These are phyloP conservation scores for Hypoxylon sp. DNA, from an alignment of 2,329 filamentous ascomycete species.

Conservation along the genomic window DNA sequence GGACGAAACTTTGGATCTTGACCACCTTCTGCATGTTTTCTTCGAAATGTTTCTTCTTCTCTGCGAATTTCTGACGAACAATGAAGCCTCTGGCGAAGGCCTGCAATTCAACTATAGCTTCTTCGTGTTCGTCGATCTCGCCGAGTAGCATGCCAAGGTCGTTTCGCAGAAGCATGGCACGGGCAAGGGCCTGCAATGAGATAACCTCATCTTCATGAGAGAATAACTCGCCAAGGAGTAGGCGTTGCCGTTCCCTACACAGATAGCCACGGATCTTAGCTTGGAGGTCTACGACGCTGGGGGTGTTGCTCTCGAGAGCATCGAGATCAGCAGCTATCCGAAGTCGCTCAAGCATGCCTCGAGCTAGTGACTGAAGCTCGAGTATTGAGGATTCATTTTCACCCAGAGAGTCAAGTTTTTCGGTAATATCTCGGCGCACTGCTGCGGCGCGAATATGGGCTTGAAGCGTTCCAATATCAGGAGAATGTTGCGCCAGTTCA, in stretches of 20 bases:
- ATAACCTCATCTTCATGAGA: slow-evolving; percentile 75
- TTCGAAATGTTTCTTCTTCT: slow-evolving; percentile 89
- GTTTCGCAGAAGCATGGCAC: slow-evolving; percentile 83
- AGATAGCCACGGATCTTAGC: slow-evolving; percentile 74
- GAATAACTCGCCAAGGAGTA: slow-evolving; percentile 76
- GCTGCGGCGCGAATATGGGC: slow-evolving; percentile 66
- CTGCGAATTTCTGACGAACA: slow-evolving; percentile 79
- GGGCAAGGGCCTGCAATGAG: slow-evolving; percentile 78
- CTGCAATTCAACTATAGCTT: slow-evolving; percentile 80
- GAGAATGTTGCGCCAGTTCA: slow-evolving; percentile 61
- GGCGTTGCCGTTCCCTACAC: slow-evolving; percentile 69
- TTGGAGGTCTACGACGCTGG: slow-evolving; percentile 73
- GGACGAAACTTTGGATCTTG: slow-evolving; percentile 97
- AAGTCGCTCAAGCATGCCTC: slow-evolving; percentile 71
- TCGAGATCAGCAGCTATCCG: slow-evolving; percentile 63
- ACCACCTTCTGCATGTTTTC: slow-evolving; percentile 99
- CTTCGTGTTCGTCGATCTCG: slow-evolving; percentile 86
- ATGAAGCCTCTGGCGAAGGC: slow-evolving; percentile 78
- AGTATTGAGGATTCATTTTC: slow-evolving; percentile 60
- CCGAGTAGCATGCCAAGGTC: slow-evolving; percentile 79
- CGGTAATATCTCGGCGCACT: slow-evolving; percentile 63
- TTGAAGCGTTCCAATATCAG: slow-evolving; percentile 63
- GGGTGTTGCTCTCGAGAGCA: slow-evolving; percentile 69
- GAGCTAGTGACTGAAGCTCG: slow-evolving; percentile 68
- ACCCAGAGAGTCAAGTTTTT: slow-evolving; percentile 61